Conservation (phyloP, 2,329 filamentous ascomycete species). For the Didymellaceae sp. region DNA sequence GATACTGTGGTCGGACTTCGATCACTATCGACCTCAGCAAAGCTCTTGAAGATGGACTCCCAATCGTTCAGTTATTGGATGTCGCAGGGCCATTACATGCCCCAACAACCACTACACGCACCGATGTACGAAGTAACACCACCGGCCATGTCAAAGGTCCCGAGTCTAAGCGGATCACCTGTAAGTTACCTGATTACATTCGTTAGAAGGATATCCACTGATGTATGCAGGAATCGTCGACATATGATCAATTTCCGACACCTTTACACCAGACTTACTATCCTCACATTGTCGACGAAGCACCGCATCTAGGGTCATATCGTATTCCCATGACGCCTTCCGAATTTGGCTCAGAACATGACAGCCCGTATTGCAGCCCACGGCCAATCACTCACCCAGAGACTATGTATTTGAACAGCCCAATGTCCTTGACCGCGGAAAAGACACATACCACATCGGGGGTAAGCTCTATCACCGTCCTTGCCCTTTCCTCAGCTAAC, state of each 20-base stretch:
- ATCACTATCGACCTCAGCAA: neutral
- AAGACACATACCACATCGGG: slow-evolving; percentile 49
- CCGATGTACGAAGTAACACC: slow-evolving; percentile 42
- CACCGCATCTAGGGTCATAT: slow-evolving; percentile 42
- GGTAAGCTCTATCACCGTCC: slow-evolving; percentile 32
- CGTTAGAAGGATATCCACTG: neutral
- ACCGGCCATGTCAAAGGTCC: slow-evolving; percentile 45
- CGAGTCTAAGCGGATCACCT: slow-evolving; percentile 49
- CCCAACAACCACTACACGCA: slow-evolving; percentile 41
- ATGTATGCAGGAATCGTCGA: slow-evolving; percentile 41
- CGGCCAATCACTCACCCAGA: slow-evolving; percentile 36
- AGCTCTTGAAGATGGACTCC: slow-evolving; percentile 39
- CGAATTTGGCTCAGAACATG: slow-evolving; percentile 50
- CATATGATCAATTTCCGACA: slow-evolving; percentile 46
- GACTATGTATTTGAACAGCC: slow-evolving; percentile 27
- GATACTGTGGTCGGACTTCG: too few species aligned
- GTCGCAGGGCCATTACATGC: slow-evolving; percentile 43
- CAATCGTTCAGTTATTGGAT: slow-evolving; percentile 48
- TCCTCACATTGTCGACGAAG: slow-evolving; percentile 42
- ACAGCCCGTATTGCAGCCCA: slow-evolving; percentile 49
- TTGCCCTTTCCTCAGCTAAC: slow-evolving; percentile 16
- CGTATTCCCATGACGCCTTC: slow-evolving; percentile 49
- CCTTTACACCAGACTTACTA: slow-evolving; percentile 43
- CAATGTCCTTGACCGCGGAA: slow-evolving; percentile 32
- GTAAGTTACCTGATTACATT: slow-evolving; percentile 29